Evolutionary conservation across 2,329 filamentous ascomycete genomes (phyloP).

Genomic region (Teratosphaeria epicoccoides): DNA sequence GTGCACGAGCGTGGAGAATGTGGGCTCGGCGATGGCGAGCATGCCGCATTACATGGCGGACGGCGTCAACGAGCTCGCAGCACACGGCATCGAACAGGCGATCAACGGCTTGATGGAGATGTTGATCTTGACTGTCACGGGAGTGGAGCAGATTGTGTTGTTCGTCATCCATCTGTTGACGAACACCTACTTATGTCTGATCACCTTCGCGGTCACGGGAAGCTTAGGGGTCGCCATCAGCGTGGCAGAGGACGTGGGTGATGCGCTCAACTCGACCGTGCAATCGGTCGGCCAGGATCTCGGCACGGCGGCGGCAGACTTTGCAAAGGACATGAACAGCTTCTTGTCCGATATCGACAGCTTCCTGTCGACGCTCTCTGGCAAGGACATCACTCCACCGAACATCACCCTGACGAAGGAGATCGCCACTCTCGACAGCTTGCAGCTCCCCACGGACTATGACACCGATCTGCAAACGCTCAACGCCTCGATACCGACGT

Average conservation of each 20-base stretch:
- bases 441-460: conserved; percentile 59
- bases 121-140: conserved; percentile 68
- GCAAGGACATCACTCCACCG: conserved; percentile 34
- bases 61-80: conserved; percentile 79
- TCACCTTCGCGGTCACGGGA: conserved; percentile 71
- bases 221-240: conserved; percentile 60
- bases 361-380: conserved; percentile 30
- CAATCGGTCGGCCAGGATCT: conserved; percentile 48
- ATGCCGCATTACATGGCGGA: conserved; percentile 92
- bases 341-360: conserved; percentile 43
- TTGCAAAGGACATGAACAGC: conserved; percentile 45
- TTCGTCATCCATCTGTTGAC: conserved; percentile 90
- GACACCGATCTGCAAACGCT: conserved; percentile 59
- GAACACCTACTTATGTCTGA: conserved; percentile 80
- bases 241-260: conserved; percentile 49
- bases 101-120: conserved; percentile 71
- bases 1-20: conserved; percentile 82
- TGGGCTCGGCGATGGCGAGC: conserved; percentile 91
- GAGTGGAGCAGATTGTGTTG: conserved; percentile 74
- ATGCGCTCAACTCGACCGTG: conserved; percentile 51
- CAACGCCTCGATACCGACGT: conserved; percentile 70
- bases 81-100: conserved; percentile 66
- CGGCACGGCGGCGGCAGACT: conserved; percentile 30
- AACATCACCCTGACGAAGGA: conserved; percentile 55
- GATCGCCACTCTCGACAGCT: conserved; percentile 55